phyloP scores from a whole-genome alignment of 257 asterid species.

The Solanum pennellii region DNA sequence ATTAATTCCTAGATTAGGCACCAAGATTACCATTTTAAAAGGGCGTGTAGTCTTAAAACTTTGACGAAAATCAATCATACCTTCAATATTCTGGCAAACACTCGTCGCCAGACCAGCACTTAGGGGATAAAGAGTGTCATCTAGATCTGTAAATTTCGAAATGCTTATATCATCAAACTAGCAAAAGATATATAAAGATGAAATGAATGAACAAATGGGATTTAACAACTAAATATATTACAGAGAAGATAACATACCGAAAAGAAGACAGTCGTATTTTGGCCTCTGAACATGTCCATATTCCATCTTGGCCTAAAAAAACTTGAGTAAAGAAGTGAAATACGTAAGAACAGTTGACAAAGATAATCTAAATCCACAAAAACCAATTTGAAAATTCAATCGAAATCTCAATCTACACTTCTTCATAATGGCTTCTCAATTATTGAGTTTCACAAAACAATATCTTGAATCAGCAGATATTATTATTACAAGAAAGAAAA shows the following conservation, averaged over 20 bases:
- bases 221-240: background rate
- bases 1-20: background rate
- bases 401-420: conserved; percentile 11
- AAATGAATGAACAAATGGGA: background rate
- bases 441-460: background rate
- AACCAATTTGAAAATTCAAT: conserved; percentile 3
- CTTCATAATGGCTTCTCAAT: conserved; percentile 6
- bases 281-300: conserved; percentile 58
- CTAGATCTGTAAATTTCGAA: conserved; percentile 49
- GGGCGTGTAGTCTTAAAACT: background rate
- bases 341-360: conserved; percentile 19
- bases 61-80: conserved; percentile 12
- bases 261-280: conserved; percentile 91
- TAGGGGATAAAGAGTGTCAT: conserved; percentile 93
- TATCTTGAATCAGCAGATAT: background rate
- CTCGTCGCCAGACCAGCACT: conserved; percentile 61
- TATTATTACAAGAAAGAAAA: background rate
- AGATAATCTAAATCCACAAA: conserved; percentile 10
- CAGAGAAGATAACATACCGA: conserved; percentile 37
- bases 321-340: conserved; percentile 23
- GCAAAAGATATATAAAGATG: background rate
- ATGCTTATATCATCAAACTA: background rate
- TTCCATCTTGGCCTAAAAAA: conserved; percentile 50
- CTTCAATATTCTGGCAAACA: conserved; percentile 65
- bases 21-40: background rate